phyloP scores from a whole-genome alignment of 345 rosid species.

The Angophora floribunda region DNA sequence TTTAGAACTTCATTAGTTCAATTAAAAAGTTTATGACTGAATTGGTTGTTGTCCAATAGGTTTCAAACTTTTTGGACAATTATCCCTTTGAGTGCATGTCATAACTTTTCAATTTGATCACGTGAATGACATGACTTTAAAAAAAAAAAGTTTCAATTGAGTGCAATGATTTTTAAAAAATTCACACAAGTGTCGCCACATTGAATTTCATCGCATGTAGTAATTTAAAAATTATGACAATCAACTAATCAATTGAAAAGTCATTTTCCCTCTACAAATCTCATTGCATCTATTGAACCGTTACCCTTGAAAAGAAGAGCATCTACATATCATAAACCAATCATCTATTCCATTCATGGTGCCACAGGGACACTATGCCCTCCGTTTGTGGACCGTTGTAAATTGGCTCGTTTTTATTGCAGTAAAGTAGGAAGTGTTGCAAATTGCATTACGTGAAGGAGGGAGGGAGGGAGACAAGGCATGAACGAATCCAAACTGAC shows the following conservation, averaged over 20 bases:
- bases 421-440: neutral
- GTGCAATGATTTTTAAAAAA: too few relatives aligned
- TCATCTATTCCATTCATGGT: neutral
- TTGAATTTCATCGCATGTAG: too few relatives aligned
- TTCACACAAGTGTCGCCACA: too few relatives aligned
- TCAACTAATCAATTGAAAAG: too few relatives aligned
- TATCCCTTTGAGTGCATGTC: neutral
- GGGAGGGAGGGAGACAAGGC: neutral
- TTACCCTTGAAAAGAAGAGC: neutral
- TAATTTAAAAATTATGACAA: too few relatives aligned
- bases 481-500: neutral
- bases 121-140: too few relatives aligned
- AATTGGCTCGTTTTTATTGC: neutral
- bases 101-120: too few relatives aligned
- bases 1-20: accelerated
- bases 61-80: neutral
- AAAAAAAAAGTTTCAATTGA: too few relatives aligned
- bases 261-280: too few relatives aligned
- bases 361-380: neutral
- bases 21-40: too few relatives aligned
- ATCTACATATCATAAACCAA: neutral
- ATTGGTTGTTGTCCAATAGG: neutral
- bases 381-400: neutral
- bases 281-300: neutral
- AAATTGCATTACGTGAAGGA: neutral